Evolutionary conservation across 2,329 filamentous ascomycete genomes (phyloP).

Genomic region (Curvularia eragrostidis): DNA sequence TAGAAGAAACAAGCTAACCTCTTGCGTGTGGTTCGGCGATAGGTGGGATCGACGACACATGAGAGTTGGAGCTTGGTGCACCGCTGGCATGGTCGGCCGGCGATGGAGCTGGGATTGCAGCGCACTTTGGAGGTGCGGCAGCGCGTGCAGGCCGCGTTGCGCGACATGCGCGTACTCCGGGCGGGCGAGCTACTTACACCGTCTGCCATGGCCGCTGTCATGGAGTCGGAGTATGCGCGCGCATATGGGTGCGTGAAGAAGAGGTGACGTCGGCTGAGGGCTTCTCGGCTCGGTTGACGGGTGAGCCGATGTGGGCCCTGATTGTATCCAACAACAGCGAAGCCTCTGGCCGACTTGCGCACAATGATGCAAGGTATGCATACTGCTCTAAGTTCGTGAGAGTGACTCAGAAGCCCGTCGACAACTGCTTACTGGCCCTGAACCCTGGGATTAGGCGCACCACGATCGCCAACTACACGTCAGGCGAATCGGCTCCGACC

Average conservation of each 20-base stretch:
- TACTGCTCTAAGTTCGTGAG: background rate
- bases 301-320: background rate
- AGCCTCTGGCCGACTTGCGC: background rate
- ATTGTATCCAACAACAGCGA: background rate
- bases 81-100: background rate
- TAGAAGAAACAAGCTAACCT: background rate
- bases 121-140: constrained; percentile 1
- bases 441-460: background rate
- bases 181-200: background rate
- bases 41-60: background rate
- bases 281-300: background rate
- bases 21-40: background rate
- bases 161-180: constrained; percentile 1
- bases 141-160: background rate
- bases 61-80: background rate
- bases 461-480: background rate
- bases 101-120: constrained; percentile 1
- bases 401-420: too few relatives aligned
- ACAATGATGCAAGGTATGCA: background rate
- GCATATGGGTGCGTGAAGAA: background rate
- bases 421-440: background rate
- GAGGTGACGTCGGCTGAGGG: background rate
- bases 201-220: background rate
- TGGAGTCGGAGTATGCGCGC: background rate
- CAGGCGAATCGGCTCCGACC: background rate